phyloP scores from a whole-genome alignment of 345 rosid species.

The Eucalyptus polyanthemos region DNA sequence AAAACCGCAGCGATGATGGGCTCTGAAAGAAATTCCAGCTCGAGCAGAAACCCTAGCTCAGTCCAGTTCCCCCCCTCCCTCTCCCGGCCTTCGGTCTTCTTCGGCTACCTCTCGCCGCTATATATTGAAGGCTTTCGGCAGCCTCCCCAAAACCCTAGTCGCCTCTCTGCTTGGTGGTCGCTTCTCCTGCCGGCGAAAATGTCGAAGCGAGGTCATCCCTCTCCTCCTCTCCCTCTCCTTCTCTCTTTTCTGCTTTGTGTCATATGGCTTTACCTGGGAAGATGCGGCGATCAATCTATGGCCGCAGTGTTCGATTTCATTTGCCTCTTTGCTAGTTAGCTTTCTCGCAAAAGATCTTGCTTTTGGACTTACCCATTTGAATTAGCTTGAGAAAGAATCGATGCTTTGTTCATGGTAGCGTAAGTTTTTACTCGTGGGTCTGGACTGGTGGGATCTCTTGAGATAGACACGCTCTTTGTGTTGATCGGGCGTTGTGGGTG shows the following conservation, averaged over 20 bases:
- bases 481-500: not conserved
- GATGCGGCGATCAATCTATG: not conserved
- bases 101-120: not conserved
- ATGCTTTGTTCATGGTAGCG: not conserved
- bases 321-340: not conserved
- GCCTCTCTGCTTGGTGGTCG: not conserved
- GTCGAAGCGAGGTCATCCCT: constrained; percentile 79
- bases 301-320: not conserved
- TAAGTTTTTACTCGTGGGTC: not conserved
- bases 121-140: not conserved
- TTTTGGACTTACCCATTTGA: not conserved
- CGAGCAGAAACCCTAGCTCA: not conserved
- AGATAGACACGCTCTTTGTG: not conserved
- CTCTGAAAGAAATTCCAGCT: not conserved
- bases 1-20: not conserved
- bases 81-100: not conserved
- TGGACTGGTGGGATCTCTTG: not conserved
- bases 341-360: not conserved
- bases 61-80: not conserved
- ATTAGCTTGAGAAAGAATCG: not conserved
- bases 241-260: not conserved
- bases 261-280: not conserved
- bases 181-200: constrained; percentile 32
- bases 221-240: not conserved
- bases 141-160: not conserved